phyloP scores from a whole-genome alignment of 2,329 filamentous ascomycete genomes.

The Ophiosphaerella korrae region DNA sequence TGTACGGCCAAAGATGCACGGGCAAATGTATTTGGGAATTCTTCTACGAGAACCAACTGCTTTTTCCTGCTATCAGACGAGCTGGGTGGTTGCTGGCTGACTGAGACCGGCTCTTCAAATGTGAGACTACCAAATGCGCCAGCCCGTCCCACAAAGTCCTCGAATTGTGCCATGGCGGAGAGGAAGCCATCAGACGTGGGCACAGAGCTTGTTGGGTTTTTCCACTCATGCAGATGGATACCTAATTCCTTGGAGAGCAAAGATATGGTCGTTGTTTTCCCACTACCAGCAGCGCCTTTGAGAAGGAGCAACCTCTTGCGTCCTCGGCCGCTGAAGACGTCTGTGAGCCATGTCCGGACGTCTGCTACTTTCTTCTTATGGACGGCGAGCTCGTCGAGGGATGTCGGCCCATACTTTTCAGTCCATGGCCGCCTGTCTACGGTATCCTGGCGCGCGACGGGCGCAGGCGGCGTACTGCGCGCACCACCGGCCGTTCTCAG shows the following conservation, averaged over 20 bases:
- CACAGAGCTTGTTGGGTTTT: conserved; percentile 72
- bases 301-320: conserved; percentile 77
- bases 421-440: conserved; percentile 80
- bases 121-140: conserved; percentile 79
- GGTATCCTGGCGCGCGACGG: conserved; percentile 21
- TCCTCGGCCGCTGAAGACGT: conserved; percentile 66
- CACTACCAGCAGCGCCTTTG: conserved; percentile 88
- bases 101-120: conserved; percentile 35
- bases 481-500: conserved; percentile 46
- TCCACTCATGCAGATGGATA: conserved; percentile 85
- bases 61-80: conserved; percentile 29
- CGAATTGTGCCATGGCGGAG: conserved; percentile 80
- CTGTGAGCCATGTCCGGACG: conserved; percentile 80
- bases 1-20: conserved; percentile 51
- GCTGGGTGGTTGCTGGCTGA: conserved; percentile 11
- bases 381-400: conserved; percentile 83
- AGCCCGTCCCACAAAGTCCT: conserved; percentile 85
- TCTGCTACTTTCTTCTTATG: conserved; percentile 93
- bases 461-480: conserved; percentile 37
- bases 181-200: conserved; percentile 66
- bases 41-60: conserved; percentile 56
- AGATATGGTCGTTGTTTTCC: conserved; percentile 86
- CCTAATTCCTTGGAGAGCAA: conserved; percentile 78
- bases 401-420: conserved; percentile 77
- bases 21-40: conserved; percentile 57